These are phyloP conservation scores for Nakazawaea molendinolei DNA, from an alignment of 805 yeast genomes.

Conservation along the genomic window DNA sequence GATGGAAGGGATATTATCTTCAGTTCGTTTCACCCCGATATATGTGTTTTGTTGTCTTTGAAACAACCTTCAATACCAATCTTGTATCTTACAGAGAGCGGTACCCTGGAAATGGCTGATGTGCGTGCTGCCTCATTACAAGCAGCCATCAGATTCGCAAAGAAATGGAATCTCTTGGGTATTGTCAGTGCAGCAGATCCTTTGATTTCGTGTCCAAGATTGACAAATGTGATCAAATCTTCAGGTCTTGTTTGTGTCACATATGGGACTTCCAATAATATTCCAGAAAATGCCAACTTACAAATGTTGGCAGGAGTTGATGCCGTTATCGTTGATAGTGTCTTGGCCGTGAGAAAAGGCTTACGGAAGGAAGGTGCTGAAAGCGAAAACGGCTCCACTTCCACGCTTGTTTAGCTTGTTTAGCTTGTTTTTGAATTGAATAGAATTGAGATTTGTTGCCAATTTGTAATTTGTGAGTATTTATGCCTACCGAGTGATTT, in stretches of 20 bases:
- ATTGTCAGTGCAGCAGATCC: conserved; percentile 87
- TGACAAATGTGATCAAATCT: conserved; percentile 85
- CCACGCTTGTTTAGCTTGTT: too few relatives aligned
- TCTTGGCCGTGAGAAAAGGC: conserved; percentile 85
- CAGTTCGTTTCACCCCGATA: conserved; percentile 92
- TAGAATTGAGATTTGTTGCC: too few relatives aligned
- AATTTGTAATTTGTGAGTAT: too few relatives aligned
- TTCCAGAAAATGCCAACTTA: conserved; percentile 72
- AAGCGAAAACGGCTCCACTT: conserved; percentile 5
- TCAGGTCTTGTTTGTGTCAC: conserved; percentile 91
- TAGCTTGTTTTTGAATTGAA: too few relatives aligned
- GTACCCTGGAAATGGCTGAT: conserved; percentile 83
- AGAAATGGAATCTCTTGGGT: conserved; percentile 86
- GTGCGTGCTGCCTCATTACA: conserved; percentile 82
- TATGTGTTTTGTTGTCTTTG: conserved; percentile 75
- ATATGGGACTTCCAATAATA: conserved; percentile 79
- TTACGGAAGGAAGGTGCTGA: conserved; percentile 30
- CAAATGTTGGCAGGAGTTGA: conserved; percentile 95
- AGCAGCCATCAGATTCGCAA: conserved; percentile 85
- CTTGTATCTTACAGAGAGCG: conserved; percentile 82
- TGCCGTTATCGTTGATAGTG: conserved; percentile 97
- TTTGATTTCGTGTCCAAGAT: conserved; percentile 80
- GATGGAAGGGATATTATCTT: conserved; percentile 81
- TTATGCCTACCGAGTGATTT: too few relatives aligned
- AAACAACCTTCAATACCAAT: conserved; percentile 94